Evolutionary conservation across 2,329 filamentous ascomycete genomes (phyloP), one percentile per base, ranked within the genome.

Genomic region (Diaporthe ilicicola): DNA sequence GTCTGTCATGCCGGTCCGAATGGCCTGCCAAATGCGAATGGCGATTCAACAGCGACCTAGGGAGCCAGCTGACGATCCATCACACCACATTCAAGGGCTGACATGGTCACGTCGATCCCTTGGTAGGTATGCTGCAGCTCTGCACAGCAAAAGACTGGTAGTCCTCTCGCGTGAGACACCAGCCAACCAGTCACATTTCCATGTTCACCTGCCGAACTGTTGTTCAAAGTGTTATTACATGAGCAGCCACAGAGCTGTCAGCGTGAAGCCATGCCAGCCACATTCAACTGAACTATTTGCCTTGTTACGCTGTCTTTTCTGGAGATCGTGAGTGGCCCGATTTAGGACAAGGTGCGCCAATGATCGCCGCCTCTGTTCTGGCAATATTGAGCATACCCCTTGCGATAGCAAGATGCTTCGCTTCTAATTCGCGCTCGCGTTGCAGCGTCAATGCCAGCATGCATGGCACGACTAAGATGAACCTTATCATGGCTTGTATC

Each of bases 1-100:
- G 9, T 34, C 32, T 9, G 32, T 9, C 32, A 34, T 34, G 32
- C 32, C 32, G 32, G 32, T 34, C 32, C 32, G 4, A 34, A 29
- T 53, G 22, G 27, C 50, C 27, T 24, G 9, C 51, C 29, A 17
- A n/a, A 13, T 3, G n/a, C n/a, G 9, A 39, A 34, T 7, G 22
- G 27, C 55, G 17, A 34, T 39, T 44, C 17, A 24, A 37, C 15
- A 42, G 29, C 55, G 17, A n/a, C n/a, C n/a, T n/a, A n/a, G n/a
- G n/a, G n/a, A 46, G 37, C 55, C 55, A 61, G 55, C 39, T 44
- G 55, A 61, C 24, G 24, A 44, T 44, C 39, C 55, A 61, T 29
- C 24, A 22, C 24, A 44, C 39, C 37, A 13, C 29, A 1, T 24
- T 4, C 9, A 29, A 17, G 17, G 24, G 27, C 24, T 17, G 6